Base-by-base conservation (phyloP, 1,284 basidiomycete species). In the Paramarasmius palmivorus region DNA sequence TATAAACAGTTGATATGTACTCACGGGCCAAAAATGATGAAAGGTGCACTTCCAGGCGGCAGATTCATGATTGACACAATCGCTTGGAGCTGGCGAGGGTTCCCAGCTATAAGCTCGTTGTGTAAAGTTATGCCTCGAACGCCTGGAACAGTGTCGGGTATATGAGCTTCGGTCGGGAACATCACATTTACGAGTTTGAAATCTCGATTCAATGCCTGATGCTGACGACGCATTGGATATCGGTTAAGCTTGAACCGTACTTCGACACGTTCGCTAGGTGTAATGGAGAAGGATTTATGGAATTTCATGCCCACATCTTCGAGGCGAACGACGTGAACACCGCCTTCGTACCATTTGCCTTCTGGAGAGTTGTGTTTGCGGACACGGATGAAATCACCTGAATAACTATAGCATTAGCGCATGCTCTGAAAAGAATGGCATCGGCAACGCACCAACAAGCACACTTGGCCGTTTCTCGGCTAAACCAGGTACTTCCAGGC, bases 401-500 rank as follows among this genome's bases (percentile, higher is more conserved):
- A 34, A 50, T 15, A 46, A 42, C n/a, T n/a, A n/a, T 6, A 37
- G 1, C 15, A 22, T 51, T 44, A 22, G 41, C n/a, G 23, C 8
- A 12, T 9, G 32, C 1, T 26, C 9, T 17, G n/a, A 10, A 8
- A 50, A 44, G 44, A 12, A 8, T 32, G 7, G 26, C 6, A 40
- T 1, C n/a, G 6, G 15, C 38, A 26, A 66, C 75, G 61, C 44
- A 78, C 84, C 83, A n/a, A 81, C 69, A 3, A 85, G 68, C 3
- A 86, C 82, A 57, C 83, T 84, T 0, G 83, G 83, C 0, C 83
- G 73, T 55, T 86, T 87, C 64, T 87, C 85, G 0, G 85, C 82
- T 1, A 88, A 67, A 0, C 84, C 85, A 2, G 79, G 82, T 2
- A 88, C 83, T 2, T 61, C 55, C 8, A 88, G 68, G 55, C 84